These are phyloP conservation scores for Candida tunisiensis DNA, from an alignment of 1,139 yeast species.

Conservation along the genomic window DNA sequence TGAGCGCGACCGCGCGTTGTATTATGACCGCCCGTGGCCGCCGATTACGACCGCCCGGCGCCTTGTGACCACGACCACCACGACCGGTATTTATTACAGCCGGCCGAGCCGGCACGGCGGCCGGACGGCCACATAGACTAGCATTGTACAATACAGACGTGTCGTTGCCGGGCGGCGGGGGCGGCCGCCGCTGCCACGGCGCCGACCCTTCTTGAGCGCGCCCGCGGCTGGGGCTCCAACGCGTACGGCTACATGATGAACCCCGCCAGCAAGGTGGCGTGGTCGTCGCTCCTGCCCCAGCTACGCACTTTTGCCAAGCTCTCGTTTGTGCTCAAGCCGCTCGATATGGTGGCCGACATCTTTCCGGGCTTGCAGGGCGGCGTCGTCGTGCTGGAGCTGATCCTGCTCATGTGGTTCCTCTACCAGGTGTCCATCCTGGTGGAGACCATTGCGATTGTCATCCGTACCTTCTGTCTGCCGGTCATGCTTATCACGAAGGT, in stretches of 20 bases:
- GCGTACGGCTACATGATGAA: constrained; percentile 1
- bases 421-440: constrained; percentile 16
- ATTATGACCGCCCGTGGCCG: too few species aligned
- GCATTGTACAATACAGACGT: too few species aligned
- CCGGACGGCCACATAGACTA: too few species aligned
- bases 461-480: constrained; percentile 16
- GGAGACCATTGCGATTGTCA: constrained; percentile 14
- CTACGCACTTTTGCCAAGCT: constrained; percentile 11
- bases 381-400: constrained; percentile 14
- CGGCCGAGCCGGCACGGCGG: too few species aligned
- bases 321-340: constrained; percentile 12
- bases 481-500: constrained; percentile 14
- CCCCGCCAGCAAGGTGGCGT: constrained; percentile 1
- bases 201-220: too few species aligned
- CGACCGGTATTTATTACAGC: too few species aligned
- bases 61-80: too few species aligned
- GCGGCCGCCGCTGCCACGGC: too few species aligned
- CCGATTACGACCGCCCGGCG: too few species aligned
- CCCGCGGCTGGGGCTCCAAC: too few species aligned
- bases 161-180: too few species aligned
- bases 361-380: constrained; percentile 11
- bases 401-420: constrained; percentile 15
- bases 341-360: constrained; percentile 14
- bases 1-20: too few species aligned
- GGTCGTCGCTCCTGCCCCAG: constrained; percentile 6